These are phyloP conservation scores for Xylariaceae sp. DNA, from an alignment of 2,329 filamentous ascomycete genomes.

Conservation along the genomic window DNA sequence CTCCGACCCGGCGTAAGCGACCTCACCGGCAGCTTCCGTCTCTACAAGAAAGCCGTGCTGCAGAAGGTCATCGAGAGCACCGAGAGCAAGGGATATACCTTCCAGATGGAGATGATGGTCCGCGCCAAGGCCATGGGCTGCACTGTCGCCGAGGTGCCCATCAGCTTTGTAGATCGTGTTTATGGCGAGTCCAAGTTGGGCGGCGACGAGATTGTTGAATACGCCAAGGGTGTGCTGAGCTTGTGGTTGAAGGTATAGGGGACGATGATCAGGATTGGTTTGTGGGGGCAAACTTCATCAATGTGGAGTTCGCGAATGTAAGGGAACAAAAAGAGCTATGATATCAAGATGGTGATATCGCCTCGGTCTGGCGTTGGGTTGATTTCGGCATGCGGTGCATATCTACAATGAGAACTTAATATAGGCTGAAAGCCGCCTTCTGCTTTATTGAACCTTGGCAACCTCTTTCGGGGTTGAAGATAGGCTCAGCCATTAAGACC, in stretches of 20 bases:
- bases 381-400: background rate
- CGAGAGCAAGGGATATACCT: slow-evolving; percentile 95
- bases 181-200: slow-evolving; percentile 96
- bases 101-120: slow-evolving; percentile 99
- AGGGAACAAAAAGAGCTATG: background rate
- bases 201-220: slow-evolving; percentile 93
- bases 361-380: background rate
- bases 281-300: background rate
- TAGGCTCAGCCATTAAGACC: too few relatives aligned
- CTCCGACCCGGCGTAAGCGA: slow-evolving; percentile 92
- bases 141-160: slow-evolving; percentile 91
- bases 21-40: slow-evolving; percentile 86
- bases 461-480: too few relatives aligned
- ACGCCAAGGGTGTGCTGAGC: slow-evolving; percentile 77
- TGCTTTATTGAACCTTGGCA: too few relatives aligned
- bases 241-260: slow-evolving; percentile 72
- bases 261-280: background rate
- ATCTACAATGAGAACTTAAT: background rate
- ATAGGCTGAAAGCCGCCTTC: too few relatives aligned
- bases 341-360: background rate
- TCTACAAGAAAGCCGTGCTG: slow-evolving; percentile 89
- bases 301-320: background rate
- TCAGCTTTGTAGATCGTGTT: slow-evolving; percentile 90
- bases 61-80: slow-evolving; percentile 87
- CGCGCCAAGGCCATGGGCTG: slow-evolving; percentile 93